Percentiles rank a stretch among this genome's conserved stretches.
Conservation (phyloP, 805 yeast genomes). For the Metschnikowia picachoensis region DNA sequence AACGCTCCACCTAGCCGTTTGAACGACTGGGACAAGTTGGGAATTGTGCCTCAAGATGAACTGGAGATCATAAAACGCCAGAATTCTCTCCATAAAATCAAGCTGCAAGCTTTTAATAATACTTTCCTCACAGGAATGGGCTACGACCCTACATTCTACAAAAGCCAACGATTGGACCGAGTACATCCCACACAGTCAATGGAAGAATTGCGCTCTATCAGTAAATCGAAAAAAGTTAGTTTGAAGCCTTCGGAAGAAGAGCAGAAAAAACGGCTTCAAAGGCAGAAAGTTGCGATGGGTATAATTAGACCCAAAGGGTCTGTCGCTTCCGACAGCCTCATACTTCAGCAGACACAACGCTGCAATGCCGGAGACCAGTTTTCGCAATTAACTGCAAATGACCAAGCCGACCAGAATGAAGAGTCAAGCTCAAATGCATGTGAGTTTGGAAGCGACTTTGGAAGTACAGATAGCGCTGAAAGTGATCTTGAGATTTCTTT, state of each 20-base stretch:
- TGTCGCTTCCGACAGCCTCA: too few species aligned
- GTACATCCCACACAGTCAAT: conserved; percentile 10
- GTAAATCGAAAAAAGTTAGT: conserved; percentile 13
- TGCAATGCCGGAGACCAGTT: too few species aligned
- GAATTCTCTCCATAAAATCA: conserved; percentile 9
- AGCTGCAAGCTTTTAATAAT: conserved; percentile 37
- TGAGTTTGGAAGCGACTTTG: conserved; percentile 2
- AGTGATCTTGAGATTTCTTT: conserved; percentile 33
- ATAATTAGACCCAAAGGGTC: not conserved
- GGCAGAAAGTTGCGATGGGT: conserved; percentile 24
- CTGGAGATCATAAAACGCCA: conserved; percentile 15
- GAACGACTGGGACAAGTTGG: conserved; percentile 15
- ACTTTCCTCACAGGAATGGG: conserved; percentile 43
- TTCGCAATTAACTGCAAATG: not conserved
- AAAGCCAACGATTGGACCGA: conserved; percentile 1
- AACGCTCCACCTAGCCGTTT: conserved; percentile 12
- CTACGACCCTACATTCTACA: conserved; percentile 45
- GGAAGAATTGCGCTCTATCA: conserved; percentile 14
- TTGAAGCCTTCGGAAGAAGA: conserved; percentile 18
- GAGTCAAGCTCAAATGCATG: conserved; percentile 1
- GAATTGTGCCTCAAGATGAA: conserved; percentile 19
- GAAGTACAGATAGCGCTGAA: conserved; percentile 14
- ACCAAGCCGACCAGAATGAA: not conserved
- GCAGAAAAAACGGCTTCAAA: conserved; percentile 15
- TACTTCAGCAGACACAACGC: too few species aligned